Base-by-base conservation (phyloP, 2,329 filamentous ascomycete genomes). In the Microcyclospora pomicola region DNA sequence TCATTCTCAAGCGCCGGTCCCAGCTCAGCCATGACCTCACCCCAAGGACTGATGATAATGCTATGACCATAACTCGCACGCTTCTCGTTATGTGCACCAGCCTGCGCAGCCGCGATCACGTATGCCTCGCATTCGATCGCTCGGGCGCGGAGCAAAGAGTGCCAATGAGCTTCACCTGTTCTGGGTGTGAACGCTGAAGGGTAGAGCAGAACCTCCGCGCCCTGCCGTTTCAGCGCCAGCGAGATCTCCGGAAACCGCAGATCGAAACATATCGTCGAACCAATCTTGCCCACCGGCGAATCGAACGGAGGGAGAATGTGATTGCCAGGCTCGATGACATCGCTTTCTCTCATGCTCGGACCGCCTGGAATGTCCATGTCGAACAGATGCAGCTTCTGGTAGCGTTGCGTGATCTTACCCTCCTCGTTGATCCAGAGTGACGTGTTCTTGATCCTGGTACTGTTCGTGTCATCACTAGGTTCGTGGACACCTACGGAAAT, bases 381-480 rank as follows among this genome's bases (percentile, higher is more conserved):
- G 61, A 96, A 95, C 11, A 95, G 70, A 58, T 95, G 87, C 27
- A 94, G 64, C 59, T 96, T 96, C 59, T 93, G 81, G 62, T 95
- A 95, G 14, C 69, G 64, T 11, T 77, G 68, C 1, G 62, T 59
- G 19, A 82, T 75, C 4, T 66, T 53, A 1, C 79, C 79, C 0
- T 63, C 50, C 31, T 70, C 67, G 49, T 76, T 62, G 45, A 83
- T 82, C 75, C 77, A 82, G 33, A 82, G 64, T 19, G 77, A 62
- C 0, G 72, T 75, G 52, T 82, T 82, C 43, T 71, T 72, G 30
- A 82, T 68, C 38, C 69, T 67, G 30, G 66, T 63, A 13, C 59
- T 60, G 31, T 63, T 58, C 12, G 59, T 39, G 40, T 63, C 63
- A 2, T 66, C 52, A 13, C 71, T 69, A 1, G 80, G 77, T 44